Conservation (phyloP, 345 rosid genomes). For the Pseudoturritis turrita region DNA sequence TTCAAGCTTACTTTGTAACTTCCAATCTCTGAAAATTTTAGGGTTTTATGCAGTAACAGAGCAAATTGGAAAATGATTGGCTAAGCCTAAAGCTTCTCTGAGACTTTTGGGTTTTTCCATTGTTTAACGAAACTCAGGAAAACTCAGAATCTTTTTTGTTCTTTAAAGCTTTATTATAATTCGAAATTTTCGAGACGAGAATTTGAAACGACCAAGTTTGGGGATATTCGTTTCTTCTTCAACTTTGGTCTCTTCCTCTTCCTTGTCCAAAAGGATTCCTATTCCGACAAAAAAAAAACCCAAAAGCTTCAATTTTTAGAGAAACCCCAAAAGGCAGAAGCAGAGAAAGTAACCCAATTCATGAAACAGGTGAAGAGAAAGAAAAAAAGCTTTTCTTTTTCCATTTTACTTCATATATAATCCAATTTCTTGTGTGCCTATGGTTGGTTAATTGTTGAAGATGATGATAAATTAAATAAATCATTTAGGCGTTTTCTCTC, state of each 20-base stretch:
- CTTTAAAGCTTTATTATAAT: background rate
- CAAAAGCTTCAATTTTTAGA: slow-evolving; percentile 15
- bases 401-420: background rate
- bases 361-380: slow-evolving; percentile 26
- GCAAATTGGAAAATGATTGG: background rate
- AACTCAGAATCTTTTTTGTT: background rate
- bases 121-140: background rate
- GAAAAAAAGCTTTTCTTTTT: background rate
- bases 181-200: background rate
- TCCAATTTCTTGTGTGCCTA: background rate
- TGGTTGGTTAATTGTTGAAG: background rate
- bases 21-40: background rate
- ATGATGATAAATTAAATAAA: background rate
- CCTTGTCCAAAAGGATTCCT: slow-evolving; percentile 17
- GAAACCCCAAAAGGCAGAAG: slow-evolving; percentile 1
- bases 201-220: slow-evolving; percentile 8
- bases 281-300: too few species aligned
- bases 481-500: background rate
- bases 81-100: background rate
- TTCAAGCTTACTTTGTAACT: background rate
- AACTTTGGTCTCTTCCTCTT: slow-evolving; percentile 22
- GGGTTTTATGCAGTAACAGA: background rate
- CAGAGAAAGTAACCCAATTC: background rate
- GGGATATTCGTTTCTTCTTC: slow-evolving; percentile 24
- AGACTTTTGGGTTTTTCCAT: background rate